Conservation (phyloP, 192 early-diverging fungal genomes). For the Coemansia sp. region DNA sequence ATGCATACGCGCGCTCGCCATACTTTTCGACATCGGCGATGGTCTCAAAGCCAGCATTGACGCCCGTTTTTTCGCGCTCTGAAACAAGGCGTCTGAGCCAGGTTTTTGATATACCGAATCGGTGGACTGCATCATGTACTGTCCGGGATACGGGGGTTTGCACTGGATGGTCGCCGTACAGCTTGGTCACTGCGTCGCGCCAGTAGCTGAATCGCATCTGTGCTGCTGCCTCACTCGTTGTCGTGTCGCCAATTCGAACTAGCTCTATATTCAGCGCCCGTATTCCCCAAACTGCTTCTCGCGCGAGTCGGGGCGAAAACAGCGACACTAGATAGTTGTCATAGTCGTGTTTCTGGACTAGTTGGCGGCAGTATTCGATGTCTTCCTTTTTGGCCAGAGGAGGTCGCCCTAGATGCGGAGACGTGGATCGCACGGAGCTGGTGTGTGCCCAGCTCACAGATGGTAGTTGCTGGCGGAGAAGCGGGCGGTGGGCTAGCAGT, state of each 20-base stretch:
- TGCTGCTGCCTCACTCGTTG: conserved; percentile 67
- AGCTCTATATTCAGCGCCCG: conserved; percentile 91
- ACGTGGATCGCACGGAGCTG: not conserved
- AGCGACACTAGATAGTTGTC: conserved; percentile 75
- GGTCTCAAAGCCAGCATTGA: conserved; percentile 66
- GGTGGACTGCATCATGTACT: conserved; percentile 61
- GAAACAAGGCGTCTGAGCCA: conserved; percentile 81
- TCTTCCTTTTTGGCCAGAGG: conserved; percentile 20
- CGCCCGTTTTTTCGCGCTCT: conserved; percentile 59
- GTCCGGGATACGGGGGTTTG: conserved; percentile 75
- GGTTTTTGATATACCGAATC: conserved; percentile 61
- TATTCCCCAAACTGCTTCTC: conserved; percentile 69
- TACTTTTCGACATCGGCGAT: conserved; percentile 80
- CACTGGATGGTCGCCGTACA: conserved; percentile 61
- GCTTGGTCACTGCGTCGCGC: conserved; percentile 76
- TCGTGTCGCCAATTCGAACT: conserved; percentile 71
- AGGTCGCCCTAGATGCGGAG: not conserved
- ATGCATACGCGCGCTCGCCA: conserved; percentile 82
- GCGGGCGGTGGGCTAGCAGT: not conserved
- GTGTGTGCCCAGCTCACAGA: not conserved
- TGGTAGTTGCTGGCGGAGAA: not conserved
- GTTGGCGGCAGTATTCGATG: conserved; percentile 42
- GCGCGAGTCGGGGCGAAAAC: conserved; percentile 69
- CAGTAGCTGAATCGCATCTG: conserved; percentile 85
- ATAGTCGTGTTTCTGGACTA: conserved; percentile 64